These are phyloP conservation scores for Monosporozyma unispora DNA, from an alignment of 805 yeast species.

Conservation along the genomic window DNA sequence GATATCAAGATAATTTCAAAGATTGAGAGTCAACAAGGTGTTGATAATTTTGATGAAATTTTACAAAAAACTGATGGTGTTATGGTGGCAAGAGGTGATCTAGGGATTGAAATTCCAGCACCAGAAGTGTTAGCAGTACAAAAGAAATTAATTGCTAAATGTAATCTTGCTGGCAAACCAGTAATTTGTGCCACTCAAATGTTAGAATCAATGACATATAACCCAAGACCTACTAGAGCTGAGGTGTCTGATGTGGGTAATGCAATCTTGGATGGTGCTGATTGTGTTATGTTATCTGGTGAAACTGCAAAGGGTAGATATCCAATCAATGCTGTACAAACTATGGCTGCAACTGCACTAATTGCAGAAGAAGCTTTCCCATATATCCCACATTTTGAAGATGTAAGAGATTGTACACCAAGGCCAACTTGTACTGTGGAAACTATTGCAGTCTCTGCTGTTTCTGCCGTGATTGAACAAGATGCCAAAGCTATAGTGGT, in stretches of 20 bases:
- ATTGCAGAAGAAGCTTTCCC: conserved; percentile 96
- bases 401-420: conserved; percentile 72
- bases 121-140: conserved; percentile 97
- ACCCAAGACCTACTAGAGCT: conserved; percentile 99
- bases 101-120: conserved; percentile 99
- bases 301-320: conserved; percentile 99
- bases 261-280: conserved; percentile 98
- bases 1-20: conserved; percentile 92
- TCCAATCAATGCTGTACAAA: conserved; percentile 93
- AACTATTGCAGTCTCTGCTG: conserved; percentile 96
- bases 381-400: conserved; percentile 74
- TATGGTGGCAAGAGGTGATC: conserved; percentile 99
- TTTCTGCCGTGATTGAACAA: conserved; percentile 92
- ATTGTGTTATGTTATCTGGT: conserved; percentile 99
- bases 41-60: conserved; percentile 96
- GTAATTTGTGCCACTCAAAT: conserved; percentile 99
- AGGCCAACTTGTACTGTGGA: conserved; percentile 90
- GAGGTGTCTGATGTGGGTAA: conserved; percentile 99
- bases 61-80: conserved; percentile 94
- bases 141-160: conserved; percentile 97
- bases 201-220: conserved; percentile 98
- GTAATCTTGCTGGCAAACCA: conserved; percentile 98
- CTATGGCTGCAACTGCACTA: conserved; percentile 96
- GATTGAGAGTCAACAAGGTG: conserved; percentile 99
- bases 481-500: conserved; percentile 94